Conservation (phyloP, 441 rosid genomes). For the Populus trichocarpa region DNA sequence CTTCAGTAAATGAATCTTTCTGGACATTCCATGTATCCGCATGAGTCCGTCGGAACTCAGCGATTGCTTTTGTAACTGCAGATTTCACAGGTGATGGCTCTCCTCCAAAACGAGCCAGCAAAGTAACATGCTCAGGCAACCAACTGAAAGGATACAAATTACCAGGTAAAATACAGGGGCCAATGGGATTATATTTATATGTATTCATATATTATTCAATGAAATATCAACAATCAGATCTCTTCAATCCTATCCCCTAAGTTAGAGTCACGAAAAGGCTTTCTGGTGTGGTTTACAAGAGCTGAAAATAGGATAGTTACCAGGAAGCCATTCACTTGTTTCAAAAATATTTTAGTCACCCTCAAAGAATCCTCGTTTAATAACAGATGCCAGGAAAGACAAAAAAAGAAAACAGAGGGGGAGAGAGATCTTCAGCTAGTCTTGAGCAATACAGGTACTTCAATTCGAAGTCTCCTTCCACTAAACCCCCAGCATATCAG, state of each 20-base stretch:
- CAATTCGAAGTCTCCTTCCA: no score
- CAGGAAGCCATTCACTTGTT: no score
- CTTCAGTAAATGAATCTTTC: conserved; percentile 88
- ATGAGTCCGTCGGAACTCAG: conserved; percentile 96
- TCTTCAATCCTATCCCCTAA: background rate
- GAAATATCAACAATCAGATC: background rate
- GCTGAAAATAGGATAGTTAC: background rate
- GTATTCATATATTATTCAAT: background rate
- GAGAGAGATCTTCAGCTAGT: no score
- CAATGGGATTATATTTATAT: background rate
- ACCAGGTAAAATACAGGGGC: background rate
- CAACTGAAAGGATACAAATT: conserved; percentile 43
- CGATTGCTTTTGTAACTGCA: conserved; percentile 93
- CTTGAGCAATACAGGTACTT: no score
- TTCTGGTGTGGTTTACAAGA: no score
- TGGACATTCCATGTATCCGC: conserved; percentile 98
- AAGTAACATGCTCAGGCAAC: conserved; percentile 92
- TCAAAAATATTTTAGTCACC: no score
- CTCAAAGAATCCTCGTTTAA: no score
- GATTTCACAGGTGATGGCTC: conserved; percentile 94
- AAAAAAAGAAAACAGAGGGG: no score
- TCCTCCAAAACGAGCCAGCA: conserved; percentile 77
- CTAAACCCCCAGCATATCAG: no score
- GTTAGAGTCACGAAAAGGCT: no score
- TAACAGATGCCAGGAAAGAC: no score